These are phyloP conservation scores for Alternaria infectoria DNA, from an alignment of 2,329 filamentous ascomycete species.

Conservation along the genomic window DNA sequence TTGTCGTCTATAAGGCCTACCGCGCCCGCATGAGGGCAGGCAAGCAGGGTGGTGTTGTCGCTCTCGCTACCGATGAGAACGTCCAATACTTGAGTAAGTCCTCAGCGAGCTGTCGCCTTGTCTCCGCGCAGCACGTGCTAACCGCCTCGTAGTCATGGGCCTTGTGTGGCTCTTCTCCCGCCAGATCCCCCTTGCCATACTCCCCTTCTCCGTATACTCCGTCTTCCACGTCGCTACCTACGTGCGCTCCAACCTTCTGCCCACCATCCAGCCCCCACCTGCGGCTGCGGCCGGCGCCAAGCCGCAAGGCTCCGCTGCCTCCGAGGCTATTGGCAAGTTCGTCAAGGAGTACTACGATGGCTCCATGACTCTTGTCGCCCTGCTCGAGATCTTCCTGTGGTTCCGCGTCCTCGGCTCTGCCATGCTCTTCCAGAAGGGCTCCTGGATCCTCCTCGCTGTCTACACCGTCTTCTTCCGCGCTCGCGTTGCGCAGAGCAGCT, in stretches of 20 bases:
- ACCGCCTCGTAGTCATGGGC: constrained; percentile 73
- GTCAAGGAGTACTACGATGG: constrained; percentile 98
- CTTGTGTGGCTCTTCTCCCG: constrained; percentile 92
- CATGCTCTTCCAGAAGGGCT: constrained; percentile 85
- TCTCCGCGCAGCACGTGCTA: constrained; percentile 22
- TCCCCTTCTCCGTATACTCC: constrained; percentile 96
- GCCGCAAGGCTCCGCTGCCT: constrained; percentile 67
- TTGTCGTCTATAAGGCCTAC: constrained; percentile 98
- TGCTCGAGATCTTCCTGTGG: constrained; percentile 88
- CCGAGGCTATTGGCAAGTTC: constrained; percentile 86
- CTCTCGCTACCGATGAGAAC: constrained; percentile 86
- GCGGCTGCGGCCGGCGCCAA: constrained; percentile 59
- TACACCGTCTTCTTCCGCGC: constrained; percentile 95
- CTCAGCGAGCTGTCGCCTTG: neutral
- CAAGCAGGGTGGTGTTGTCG: constrained; percentile 67
- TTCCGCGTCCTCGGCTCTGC: constrained; percentile 80
- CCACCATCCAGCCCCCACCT: constrained; percentile 76
- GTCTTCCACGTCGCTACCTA: constrained; percentile 99
- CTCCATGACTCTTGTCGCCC: constrained; percentile 91
- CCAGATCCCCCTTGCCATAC: constrained; percentile 86
- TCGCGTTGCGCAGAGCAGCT: constrained; percentile 85
- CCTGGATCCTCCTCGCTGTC: constrained; percentile 83
- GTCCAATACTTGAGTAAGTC: constrained; percentile 92
- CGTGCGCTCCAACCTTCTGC: constrained; percentile 89
- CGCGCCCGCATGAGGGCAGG: constrained; percentile 81